Conservation (phyloP, 2,329 filamentous ascomycete genomes). For the Aspergillus sp. region DNA sequence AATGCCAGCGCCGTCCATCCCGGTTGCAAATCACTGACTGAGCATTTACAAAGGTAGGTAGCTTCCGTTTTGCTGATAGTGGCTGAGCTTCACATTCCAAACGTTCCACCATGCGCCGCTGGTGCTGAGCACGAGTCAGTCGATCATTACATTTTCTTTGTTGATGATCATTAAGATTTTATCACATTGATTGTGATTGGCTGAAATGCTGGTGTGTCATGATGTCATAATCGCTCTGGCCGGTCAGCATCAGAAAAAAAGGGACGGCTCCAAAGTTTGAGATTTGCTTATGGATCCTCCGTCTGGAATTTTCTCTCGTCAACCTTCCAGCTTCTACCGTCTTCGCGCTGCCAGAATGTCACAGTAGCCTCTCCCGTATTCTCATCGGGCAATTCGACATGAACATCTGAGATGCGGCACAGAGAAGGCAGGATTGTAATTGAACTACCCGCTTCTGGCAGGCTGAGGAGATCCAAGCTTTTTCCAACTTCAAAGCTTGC, state of each 20-base stretch:
- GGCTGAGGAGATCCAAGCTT: neutral
- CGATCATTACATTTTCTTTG: neutral
- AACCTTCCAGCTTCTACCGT: neutral
- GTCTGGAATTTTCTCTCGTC: neutral
- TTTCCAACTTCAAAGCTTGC: neutral
- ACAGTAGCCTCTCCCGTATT: neutral
- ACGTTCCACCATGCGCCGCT: neutral
- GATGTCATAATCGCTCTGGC: neutral
- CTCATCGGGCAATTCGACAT: neutral
- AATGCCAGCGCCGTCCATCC: neutral
- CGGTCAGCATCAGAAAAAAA: neutral
- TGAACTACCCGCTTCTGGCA: neutral
- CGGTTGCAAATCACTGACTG: slow-evolving; percentile 3
- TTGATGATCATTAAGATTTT: neutral
- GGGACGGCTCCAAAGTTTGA: neutral
- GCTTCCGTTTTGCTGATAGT: neutral
- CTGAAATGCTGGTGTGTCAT: neutral
- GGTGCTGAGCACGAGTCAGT: neutral
- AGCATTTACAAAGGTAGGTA: neutral
- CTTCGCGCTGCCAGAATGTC: neutral
- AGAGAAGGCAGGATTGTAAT: neutral
- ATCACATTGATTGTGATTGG: neutral
- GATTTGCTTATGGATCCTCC: neutral
- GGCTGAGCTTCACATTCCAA: neutral
- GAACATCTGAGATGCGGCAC: neutral